Evolutionary conservation across 2,329 filamentous ascomycete genomes (phyloP), one percentile per base, ranked within the genome.

Genomic region (Xylariaceae sp.): DNA sequence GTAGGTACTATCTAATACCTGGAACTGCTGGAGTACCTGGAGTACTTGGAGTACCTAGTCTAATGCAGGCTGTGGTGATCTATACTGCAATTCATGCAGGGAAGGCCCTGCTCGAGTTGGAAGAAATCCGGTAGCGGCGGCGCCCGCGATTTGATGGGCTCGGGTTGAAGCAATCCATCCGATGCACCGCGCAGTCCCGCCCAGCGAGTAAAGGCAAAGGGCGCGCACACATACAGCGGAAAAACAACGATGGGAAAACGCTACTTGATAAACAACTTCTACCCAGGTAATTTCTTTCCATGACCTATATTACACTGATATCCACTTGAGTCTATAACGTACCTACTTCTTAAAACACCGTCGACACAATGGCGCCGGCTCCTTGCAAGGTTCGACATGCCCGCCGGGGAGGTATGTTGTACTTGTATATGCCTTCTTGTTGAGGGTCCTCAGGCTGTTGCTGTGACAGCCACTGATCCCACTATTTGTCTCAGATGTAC

Each of bases 401-500:
- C 6, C 81, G 79, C 21, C 81, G 81, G 19, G 78, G 86, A 79
- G 86, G 86, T 86, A 65, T 23, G 67, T 57, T 28, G 41, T 29
- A 9, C 50, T 23, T 45, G 26, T 36, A 43, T 39, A 12, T 33
- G 4, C 5, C 26, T 14, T 29, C 46, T 56, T 11, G 33, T 17
- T 12, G n/a, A 48, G 43, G 7, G 4, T 12, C 21, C n/a, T n/a
- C n/a, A n/a, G n/a, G n/a, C 17, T 33, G 23, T 61, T 56, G 41
- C n/a, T 24, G 23, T 28, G 49, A 47, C 21, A 53, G 41, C 53
- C 24, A 61, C 61, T 54, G 23, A 53, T 21, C 41, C 58, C 43
- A 37, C 39, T 8, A 28, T 6, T 46, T 21, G 23, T 7, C 26
- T 24, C 48, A 96, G 94, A 98, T 69, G 85, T 96, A 55, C 84